Percentiles rank a stretch among this genome's conserved stretches.
Conservation (phyloP, 768 basidiomycete species). For the Lactarius sp. region DNA sequence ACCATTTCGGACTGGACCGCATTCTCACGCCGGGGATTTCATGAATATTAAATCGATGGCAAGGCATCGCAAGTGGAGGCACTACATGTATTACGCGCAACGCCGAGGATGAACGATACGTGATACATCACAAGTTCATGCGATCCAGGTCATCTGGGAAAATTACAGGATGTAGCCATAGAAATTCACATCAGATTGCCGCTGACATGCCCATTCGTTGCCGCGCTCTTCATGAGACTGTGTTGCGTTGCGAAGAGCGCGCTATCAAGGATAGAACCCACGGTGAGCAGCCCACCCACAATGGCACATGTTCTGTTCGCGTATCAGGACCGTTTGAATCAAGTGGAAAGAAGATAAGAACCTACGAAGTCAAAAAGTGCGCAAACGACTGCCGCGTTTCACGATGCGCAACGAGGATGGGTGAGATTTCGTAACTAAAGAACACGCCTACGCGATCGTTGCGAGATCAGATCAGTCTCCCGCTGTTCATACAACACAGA, state of each 20-base stretch:
- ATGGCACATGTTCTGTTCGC: conserved; percentile 84
- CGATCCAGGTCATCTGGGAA: not conserved
- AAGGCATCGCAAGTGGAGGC: not conserved
- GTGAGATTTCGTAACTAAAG: conserved; percentile 96
- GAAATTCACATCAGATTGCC: conserved; percentile 27
- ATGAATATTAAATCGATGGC: not conserved
- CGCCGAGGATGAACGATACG: conserved; percentile 6
- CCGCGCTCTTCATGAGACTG: conserved; percentile 58
- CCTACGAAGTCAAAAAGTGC: conserved; percentile 96
- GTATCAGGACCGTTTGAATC: conserved; percentile 1
- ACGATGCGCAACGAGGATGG: conserved; percentile 80
- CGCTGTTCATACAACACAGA: no score
- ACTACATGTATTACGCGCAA: not conserved
- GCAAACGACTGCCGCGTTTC: conserved; percentile 97
- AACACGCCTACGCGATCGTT: conserved; percentile 49
- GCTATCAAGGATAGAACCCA: conserved; percentile 85
- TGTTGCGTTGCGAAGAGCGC: conserved; percentile 79
- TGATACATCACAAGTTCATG: conserved; percentile 13
- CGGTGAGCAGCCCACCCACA: conserved; percentile 93
- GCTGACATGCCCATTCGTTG: conserved; percentile 13
- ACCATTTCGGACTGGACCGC: no score
- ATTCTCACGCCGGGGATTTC: no score
- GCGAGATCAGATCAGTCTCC: no score
- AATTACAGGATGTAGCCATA: not conserved
- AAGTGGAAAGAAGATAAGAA: conserved; percentile 21